Evolutionary conservation across 2,329 filamentous ascomycete species (phyloP).

Genomic region (Cephalotrichum gorgonifer): DNA sequence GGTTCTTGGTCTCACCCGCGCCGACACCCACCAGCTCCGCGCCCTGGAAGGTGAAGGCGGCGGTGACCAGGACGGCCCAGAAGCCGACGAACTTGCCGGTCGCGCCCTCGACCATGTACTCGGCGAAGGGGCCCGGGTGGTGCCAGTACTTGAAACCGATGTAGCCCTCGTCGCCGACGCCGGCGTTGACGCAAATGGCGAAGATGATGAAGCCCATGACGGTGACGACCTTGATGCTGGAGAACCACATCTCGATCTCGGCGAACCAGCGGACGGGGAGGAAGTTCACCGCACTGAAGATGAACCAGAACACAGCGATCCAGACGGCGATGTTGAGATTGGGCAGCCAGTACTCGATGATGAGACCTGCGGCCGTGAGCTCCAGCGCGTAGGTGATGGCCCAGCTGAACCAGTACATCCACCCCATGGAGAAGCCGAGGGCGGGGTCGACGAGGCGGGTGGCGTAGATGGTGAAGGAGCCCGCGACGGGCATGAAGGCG

Average conservation of each 20-base stretch:
- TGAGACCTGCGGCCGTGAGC: conserved; percentile 60
- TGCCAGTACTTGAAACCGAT: conserved; percentile 66
- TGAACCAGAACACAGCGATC: conserved; percentile 62
- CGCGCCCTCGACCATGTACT: conserved; percentile 42
- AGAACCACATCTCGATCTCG: conserved; percentile 71
- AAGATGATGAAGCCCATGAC: conserved; percentile 69
- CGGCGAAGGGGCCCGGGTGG: conserved; percentile 56
- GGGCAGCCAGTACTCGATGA: conserved; percentile 65
- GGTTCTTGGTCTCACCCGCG: conserved; percentile 67
- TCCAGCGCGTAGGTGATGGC: conserved; percentile 64
- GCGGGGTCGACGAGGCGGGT: conserved; percentile 64
- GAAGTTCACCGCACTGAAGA: conserved; percentile 61
- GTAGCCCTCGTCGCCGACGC: conserved; percentile 58
- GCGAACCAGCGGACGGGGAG: conserved; percentile 64
- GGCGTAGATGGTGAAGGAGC: conserved; percentile 68
- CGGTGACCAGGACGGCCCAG: conserved; percentile 58
- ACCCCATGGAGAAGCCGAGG: conserved; percentile 68
- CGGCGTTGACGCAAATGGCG: conserved; percentile 63
- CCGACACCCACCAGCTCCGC: conserved; percentile 68
- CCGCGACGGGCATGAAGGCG: conserved; percentile 65
- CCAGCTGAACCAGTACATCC: conserved; percentile 79
- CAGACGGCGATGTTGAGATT: conserved; percentile 58
- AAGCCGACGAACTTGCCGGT: conserved; percentile 57
- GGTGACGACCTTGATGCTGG: conserved; percentile 66
- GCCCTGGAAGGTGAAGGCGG: conserved; percentile 62